Base-by-base conservation (phyloP, 78 protist species). In the Dictyostelium purpureum region DNA sequence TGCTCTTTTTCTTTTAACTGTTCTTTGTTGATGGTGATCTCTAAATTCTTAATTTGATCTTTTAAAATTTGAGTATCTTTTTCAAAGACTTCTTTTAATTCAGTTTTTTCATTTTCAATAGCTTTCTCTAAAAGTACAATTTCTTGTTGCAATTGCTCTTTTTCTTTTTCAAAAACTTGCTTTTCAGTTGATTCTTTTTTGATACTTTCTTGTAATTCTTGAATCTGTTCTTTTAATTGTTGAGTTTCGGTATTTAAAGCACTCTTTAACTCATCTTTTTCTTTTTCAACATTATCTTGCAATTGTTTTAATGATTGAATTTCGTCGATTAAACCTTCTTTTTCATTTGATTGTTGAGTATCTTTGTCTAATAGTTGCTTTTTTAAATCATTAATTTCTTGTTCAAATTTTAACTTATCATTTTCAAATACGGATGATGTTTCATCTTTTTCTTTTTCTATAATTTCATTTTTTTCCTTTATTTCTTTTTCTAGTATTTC, bases 301-400 rank as follows among this genome's bases (percentile, higher is more conserved):
- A 61, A 61, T 61, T 63, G 71, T 63, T 63, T 63, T 31, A 63
- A 63, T 63, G 26, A 42, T 33, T 63, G 14, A 63, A 63, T 63
- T 63, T n/a, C n/a, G n/a, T n/a, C n/a, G n/a, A n/a, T n/a, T n/a
- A n/a, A n/a, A n/a, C n/a, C n/a, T n/a, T n/a, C n/a, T n/a, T n/a
- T n/a, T n/a, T n/a, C n/a, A n/a, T n/a, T n/a, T n/a, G n/a, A n/a
- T n/a, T n/a, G n/a, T n/a, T n/a, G n/a, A n/a, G n/a, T n/a, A n/a
- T n/a, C n/a, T n/a, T n/a, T n/a, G n/a, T n/a, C n/a, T n/a, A n/a
- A n/a, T n/a, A n/a, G n/a, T n/a, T n/a, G n/a, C n/a, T n/a, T n/a
- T n/a, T n/a, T n/a, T n/a, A n/a, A n/a, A n/a, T n/a, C n/a, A n/a
- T n/a, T n/a, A n/a, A n/a, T n/a, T n/a, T n/a, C n/a, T n/a, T n/a